Evolutionary conservation across 768 basidiomycete genomes (phyloP).

Genomic region (Lyophyllum atratum): DNA sequence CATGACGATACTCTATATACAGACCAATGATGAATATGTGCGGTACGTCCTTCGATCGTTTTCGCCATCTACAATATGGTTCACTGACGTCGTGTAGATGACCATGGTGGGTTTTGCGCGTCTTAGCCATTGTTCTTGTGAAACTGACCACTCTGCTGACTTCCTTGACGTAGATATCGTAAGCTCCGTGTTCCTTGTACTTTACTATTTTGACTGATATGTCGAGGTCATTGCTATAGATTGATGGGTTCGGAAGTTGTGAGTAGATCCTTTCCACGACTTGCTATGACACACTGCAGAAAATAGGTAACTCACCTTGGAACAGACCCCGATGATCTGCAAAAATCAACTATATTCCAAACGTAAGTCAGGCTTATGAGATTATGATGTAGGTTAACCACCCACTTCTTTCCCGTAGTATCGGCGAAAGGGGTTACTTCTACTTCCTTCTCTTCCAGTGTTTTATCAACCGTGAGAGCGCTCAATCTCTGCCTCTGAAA

Average conservation of each 20-base stretch:
- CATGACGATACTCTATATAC: background rate
- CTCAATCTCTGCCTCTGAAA: background rate
- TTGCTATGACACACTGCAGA: background rate
- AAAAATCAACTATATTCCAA: constrained; percentile 70
- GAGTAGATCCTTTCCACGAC: constrained; percentile 26
- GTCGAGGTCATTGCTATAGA: constrained; percentile 37
- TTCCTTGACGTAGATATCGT: constrained; percentile 21
- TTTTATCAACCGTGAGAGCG: constrained; percentile 70
- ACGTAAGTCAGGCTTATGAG: constrained; percentile 41
- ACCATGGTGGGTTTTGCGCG: constrained; percentile 61
- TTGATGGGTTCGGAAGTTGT: constrained; percentile 87
- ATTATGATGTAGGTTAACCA: no score
- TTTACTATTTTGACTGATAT: background rate
- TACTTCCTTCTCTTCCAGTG: constrained; percentile 95
- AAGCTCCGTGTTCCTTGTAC: constrained; percentile 17
- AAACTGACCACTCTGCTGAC: background rate
- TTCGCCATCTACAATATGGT: background rate
- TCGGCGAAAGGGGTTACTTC: constrained; percentile 87
- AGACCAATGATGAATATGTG: constrained; percentile 90
- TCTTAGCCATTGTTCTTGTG: background rate
- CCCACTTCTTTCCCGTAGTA: no score
- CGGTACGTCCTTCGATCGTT: constrained; percentile 44
- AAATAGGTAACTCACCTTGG: background rate
- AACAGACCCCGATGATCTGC: constrained; percentile 80
- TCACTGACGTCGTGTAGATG: constrained; percentile 47